Base-by-base conservation (phyloP, 78 protist genomes). In the Thecamonas trahens region DNA sequence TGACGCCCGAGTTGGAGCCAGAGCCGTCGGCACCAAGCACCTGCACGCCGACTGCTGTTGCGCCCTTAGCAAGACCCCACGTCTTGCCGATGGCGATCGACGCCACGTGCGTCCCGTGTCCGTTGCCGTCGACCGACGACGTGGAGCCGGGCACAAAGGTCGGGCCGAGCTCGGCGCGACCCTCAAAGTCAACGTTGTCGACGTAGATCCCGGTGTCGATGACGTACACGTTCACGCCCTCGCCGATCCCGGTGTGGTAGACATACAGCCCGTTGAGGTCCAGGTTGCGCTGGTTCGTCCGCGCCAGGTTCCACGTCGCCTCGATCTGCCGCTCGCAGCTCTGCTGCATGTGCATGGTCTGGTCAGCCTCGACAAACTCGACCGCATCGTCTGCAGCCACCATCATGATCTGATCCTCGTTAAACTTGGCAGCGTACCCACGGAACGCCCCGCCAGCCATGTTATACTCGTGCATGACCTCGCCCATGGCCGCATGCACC, bases 41-140 rank as follows among this genome's bases (percentile, higher is more conserved):
- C 69, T 38, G 7, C 28, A 64, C 69, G 3, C 31, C 37, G 32
- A 38, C 14, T 17, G 14, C 22, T 14, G 3, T 38, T 17, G 69
- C 37, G n/a, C 13, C 32, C 55, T 37, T 64, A 18, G 60, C 34
- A 15, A 64, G 4, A 8, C 69, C 69, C 15, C 18, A 29, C n/a
- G 29, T 20, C 13, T 1, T 44, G 18, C 69, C 69, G 29, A 7
- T 40, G n/a, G n/a, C 22, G 6, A 20, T 3, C 15, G 4, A 8
- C 8, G 49, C 49, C 31, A 24, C 39, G 45, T 62, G 67, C 11
- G 67, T 62, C 8, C 67, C 67, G 67, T 62, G 67, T 2, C 67
- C 67, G 40, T 45, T 32, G 29, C 14, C 3, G 52, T 62, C 67
- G 28, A 2, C 45, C 14, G 6, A 2, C 18, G 1, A 9, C 11